Conservation (phyloP, 2,329 filamentous ascomycete genomes). For the Metarhizium album region DNA sequence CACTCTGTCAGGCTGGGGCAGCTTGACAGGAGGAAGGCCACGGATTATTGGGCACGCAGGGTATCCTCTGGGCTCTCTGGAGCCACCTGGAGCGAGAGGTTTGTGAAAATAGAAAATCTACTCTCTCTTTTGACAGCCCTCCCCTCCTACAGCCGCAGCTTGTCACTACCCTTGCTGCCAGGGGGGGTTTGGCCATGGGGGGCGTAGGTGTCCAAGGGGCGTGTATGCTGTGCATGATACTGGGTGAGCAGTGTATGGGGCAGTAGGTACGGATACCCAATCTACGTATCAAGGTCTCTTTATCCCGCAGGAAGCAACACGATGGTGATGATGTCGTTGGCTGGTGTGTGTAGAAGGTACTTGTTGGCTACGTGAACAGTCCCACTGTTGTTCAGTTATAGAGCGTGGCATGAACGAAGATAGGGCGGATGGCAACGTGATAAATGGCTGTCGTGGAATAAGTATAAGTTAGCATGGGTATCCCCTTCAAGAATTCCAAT, state of each 20-base stretch:
- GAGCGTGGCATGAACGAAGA: conserved; percentile 8
- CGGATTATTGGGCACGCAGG: conserved; percentile 1
- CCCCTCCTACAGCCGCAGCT: conserved; percentile 15
- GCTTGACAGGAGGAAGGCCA: neutral
- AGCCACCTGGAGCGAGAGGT: conserved; percentile 14
- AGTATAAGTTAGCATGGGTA: conserved; percentile 30
- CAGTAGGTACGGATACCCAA: conserved; percentile 30
- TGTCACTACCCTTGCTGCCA: conserved; percentile 11
- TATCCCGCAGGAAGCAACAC: conserved; percentile 24
- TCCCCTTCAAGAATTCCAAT: conserved; percentile 14
- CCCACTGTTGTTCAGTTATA: conserved; percentile 17
- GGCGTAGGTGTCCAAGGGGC: conserved; percentile 11
- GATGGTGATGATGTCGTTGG: conserved; percentile 19
- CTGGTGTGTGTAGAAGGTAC: conserved; percentile 13
- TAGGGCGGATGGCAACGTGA: conserved; percentile 15
- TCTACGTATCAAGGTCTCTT: conserved; percentile 25
- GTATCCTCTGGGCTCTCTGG: conserved; percentile 8
- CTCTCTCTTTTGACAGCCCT: conserved; percentile 7
- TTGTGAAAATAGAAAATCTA: neutral
- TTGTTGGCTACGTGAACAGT: conserved; percentile 20
- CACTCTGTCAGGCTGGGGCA: conserved; percentile 2
- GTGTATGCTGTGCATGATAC: conserved; percentile 18
- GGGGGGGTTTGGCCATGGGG: conserved; percentile 12
- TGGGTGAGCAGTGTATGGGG: conserved; percentile 21
- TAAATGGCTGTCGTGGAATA: conserved; percentile 14